Evolutionary conservation across 495 filamentous ascomycete genomes (phyloP).

Genomic region (Penicillium cinerascens): DNA sequence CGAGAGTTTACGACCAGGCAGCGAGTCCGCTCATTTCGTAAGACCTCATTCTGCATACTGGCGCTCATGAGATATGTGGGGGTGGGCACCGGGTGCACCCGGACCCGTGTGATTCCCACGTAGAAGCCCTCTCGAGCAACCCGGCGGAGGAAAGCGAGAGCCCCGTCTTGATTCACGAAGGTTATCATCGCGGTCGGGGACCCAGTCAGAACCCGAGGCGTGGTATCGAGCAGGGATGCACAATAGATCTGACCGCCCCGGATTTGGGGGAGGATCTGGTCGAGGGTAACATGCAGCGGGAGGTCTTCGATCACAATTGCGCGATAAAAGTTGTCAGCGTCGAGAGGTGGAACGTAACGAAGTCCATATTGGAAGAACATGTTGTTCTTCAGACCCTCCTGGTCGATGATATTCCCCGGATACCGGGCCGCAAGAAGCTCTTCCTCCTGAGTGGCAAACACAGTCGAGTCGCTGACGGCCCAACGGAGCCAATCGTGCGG

Average conservation of each 20-base stretch:
- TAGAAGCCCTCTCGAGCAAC: constrained; percentile 10
- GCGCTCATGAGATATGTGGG: constrained; percentile 30
- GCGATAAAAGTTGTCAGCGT: constrained; percentile 24
- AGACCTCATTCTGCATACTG: constrained; percentile 18
- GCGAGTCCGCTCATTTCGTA: constrained; percentile 26
- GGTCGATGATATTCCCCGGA: constrained; percentile 4
- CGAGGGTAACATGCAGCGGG: constrained; percentile 16
- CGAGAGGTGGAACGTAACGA: constrained; percentile 25
- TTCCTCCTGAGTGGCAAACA: constrained; percentile 16
- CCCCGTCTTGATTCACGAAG: constrained; percentile 27
- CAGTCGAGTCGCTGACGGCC: constrained; percentile 21
- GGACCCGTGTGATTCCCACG: constrained; percentile 9
- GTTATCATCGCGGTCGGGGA: constrained; percentile 28
- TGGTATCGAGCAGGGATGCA: constrained; percentile 26
- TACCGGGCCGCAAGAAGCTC: background rate
- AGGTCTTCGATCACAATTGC: constrained; percentile 31
- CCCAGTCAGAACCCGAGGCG: constrained; percentile 17
- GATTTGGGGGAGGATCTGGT: constrained; percentile 22
- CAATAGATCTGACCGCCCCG: constrained; percentile 28
- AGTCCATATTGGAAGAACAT: constrained; percentile 33
- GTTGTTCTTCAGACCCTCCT: constrained; percentile 13
- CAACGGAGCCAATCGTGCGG: constrained; percentile 22
- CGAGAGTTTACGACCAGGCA: constrained; percentile 16
- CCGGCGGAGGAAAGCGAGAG: constrained; percentile 16
- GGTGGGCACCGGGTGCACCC: constrained; percentile 27